Percentiles rank a stretch among this genome's conserved stretches.
Conservation (phyloP, 176 grass and related monocot species). For the Lolium multiflorum region DNA sequence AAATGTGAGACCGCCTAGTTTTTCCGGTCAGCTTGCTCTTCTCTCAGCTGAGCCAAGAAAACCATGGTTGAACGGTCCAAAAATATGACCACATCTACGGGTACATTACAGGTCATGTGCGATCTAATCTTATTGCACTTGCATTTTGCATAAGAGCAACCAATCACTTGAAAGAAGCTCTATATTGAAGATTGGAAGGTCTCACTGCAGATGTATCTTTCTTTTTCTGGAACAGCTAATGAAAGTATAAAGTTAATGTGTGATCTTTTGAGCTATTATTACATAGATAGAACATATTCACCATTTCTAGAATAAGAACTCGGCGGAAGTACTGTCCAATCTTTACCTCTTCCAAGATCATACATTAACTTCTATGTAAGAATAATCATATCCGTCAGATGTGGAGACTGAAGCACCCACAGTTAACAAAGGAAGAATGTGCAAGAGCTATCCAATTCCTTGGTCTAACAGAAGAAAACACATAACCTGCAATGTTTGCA, state of each 20-base stretch:
- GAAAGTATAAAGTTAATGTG: neutral
- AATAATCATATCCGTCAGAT: neutral
- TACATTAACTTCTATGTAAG: neutral
- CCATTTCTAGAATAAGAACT: neutral
- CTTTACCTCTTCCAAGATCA: neutral
- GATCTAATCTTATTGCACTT: too few species aligned
- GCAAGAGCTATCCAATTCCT: too few species aligned
- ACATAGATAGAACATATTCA: neutral
- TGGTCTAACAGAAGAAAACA: too few species aligned
- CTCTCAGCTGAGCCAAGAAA: too few species aligned
- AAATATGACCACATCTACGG: too few species aligned
- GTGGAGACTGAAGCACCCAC: neutral
- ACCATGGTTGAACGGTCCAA: too few species aligned
- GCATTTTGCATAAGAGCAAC: too few species aligned
- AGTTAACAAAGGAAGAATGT: too few species aligned
- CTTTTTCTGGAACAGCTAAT: neutral
- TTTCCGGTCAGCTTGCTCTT: too few species aligned
- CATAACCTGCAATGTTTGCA: too few species aligned
- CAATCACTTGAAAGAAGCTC: neutral
- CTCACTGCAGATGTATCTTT: neutral
- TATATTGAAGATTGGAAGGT: neutral
- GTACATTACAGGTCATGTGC: too few species aligned
- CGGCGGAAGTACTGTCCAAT: neutral
- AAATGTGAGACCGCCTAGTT: too few species aligned
- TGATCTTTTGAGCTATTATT: neutral